phyloP scores from a whole-genome alignment of 345 rosid species.

The Aegle marmelos region DNA sequence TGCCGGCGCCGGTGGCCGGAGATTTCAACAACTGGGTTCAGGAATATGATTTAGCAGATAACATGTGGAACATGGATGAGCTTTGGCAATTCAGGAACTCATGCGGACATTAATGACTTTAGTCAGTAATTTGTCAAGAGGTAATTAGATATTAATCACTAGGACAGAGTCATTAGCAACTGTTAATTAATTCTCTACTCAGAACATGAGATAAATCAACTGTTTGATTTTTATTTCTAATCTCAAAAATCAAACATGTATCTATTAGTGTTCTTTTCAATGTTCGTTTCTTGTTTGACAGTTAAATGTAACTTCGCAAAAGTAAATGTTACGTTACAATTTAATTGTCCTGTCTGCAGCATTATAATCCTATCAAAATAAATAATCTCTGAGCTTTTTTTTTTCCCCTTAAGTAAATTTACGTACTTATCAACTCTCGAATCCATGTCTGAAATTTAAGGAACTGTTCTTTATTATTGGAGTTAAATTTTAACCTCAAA shows the following conservation, averaged over 20 bases:
- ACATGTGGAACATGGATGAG: constrained; percentile 39
- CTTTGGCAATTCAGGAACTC: constrained; percentile 31
- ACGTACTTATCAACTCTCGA: no score
- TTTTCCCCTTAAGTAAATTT: no score
- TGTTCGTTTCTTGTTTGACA: no score
- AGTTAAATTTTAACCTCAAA: no score
- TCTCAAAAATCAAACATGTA: background rate
- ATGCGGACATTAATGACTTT: background rate
- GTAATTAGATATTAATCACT: background rate
- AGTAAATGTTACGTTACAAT: no score
- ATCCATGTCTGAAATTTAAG: no score
- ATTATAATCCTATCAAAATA: no score
- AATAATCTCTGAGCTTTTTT: no score
- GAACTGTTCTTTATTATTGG: no score
- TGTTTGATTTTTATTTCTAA: background rate
- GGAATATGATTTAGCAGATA: constrained; percentile 29
- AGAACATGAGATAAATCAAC: no score
- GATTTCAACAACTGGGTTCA: constrained; percentile 26
- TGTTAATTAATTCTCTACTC: background rate
- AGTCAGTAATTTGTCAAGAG: background rate
- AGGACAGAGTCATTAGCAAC: background rate
- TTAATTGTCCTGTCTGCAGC: no score
- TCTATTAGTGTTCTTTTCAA: background rate
- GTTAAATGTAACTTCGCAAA: no score
- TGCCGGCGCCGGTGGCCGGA: constrained; percentile 6